Conservation (phyloP, 176 grass and related monocot species). For the Triticum aestivum region IWGSC_CS_RefSeq_v2.1 NC_057805.1:180453541-180454040, state of each 20-base stretch:
- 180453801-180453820: neutral
- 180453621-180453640: neutral
- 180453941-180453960: neutral
- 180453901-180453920: neutral
- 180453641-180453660: rapidly evolving
- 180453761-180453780: neutral
- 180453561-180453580: neutral
- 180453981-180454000: too few species aligned
- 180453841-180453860: neutral
- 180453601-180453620: neutral
- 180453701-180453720: neutral
- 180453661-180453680: rapidly evolving
- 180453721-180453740: neutral
- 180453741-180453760: neutral
- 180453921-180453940: neutral
- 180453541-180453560: neutral
- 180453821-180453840: neutral
- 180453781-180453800: neutral
- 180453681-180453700: neutral
- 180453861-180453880: neutral
- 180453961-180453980: neutral
- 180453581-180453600: neutral
- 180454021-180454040: neutral
- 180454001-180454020: neutral
- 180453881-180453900: neutral